Percentiles rank a stretch among this genome's conserved stretches.
Evolutionary conservation across 2,329 filamentous ascomycete species (phyloP).

Genomic region (Mollisiaceae sp.): DNA sequence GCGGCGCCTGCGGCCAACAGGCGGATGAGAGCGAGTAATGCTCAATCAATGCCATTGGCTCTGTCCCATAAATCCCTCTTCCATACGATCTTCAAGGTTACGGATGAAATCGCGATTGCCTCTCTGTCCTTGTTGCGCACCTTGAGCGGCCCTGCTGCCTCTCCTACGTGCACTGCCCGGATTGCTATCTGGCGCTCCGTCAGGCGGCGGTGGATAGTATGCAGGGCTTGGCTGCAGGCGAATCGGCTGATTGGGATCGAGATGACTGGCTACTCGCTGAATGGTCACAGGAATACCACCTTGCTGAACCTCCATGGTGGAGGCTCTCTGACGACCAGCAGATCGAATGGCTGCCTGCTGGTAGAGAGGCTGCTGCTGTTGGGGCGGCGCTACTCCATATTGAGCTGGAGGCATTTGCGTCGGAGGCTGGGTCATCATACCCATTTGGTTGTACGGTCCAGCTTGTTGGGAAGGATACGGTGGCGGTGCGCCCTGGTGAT

Average conservation of each 20-base stretch:
- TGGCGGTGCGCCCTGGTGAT: constrained; percentile 66
- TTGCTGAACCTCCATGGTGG: constrained; percentile 94
- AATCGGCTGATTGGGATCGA: constrained; percentile 94
- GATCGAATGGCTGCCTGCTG: constrained; percentile 77
- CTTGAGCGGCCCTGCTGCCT: constrained; percentile 72
- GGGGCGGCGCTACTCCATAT: constrained; percentile 57
- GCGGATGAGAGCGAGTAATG: constrained; percentile 13
- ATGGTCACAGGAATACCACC: constrained; percentile 91
- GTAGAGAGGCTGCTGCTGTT: constrained; percentile 69
- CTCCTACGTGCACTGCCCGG: constrained; percentile 68
- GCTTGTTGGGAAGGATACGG: constrained; percentile 77
- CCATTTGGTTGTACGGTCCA: constrained; percentile 73
- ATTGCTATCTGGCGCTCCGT: constrained; percentile 73
- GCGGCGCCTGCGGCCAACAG: constrained; percentile 27
- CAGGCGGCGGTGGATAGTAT: constrained; percentile 92
- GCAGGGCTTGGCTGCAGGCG: constrained; percentile 93
- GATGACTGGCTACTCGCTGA: constrained; percentile 92
- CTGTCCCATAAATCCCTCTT: constrained; percentile 85
- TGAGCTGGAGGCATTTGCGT: constrained; percentile 69
- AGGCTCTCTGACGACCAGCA: constrained; percentile 79
- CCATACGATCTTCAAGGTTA: constrained; percentile 92
- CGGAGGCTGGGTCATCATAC: constrained; percentile 66
- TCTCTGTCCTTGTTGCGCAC: constrained; percentile 56
- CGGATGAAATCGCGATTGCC: constrained; percentile 89
- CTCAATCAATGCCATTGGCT: constrained; percentile 68